A percentile compares a stretch with the other conserved stretches of the same genome.
Conservation (phyloP, 1,284 basidiomycete genomes). For the Sanghuangporus weigelae region DNA sequence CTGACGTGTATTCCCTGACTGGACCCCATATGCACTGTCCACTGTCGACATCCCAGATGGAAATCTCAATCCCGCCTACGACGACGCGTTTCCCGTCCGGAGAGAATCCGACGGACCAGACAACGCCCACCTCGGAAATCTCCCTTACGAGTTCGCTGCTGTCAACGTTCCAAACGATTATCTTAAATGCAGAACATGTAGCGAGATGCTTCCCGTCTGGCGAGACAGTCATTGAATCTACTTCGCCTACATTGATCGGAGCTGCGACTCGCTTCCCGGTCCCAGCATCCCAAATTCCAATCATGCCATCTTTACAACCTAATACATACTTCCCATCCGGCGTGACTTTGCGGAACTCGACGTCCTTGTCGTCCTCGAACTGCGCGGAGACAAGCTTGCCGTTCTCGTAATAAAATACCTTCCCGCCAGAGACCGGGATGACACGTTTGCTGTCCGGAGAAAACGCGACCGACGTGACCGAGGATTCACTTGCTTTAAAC, state of each 20-base stretch:
- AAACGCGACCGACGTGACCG: slow-evolving; percentile 17
- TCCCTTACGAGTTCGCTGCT: background rate
- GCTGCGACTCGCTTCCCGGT: background rate
- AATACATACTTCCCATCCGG: background rate
- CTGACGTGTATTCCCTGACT: background rate
- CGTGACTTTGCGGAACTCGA: too few species aligned
- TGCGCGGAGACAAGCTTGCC: background rate
- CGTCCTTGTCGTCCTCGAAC: background rate
- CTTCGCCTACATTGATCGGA: slow-evolving; percentile 63
- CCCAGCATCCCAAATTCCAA: background rate
- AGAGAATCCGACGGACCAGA: slow-evolving; percentile 1
- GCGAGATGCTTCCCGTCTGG: background rate
- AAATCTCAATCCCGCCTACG: slow-evolving; percentile 1
- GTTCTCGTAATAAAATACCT: slow-evolving; percentile 34
- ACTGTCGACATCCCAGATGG: slow-evolving; percentile 6
- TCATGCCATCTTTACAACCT: background rate
- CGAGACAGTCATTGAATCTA: slow-evolving; percentile 67
- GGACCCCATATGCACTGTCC: background rate
- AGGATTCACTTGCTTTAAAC: slow-evolving; percentile 2
- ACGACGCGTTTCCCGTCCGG: slow-evolving; percentile 1
- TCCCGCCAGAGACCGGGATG: slow-evolving; percentile 38
- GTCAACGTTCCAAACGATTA: background rate
- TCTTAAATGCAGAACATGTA: background rate
- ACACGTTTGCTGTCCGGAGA: slow-evolving; percentile 32
- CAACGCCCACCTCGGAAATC: background rate